Evolutionary conservation across 768 basidiomycete genomes (phyloP).

Genomic region (Boletus rubescentipes): DNA sequence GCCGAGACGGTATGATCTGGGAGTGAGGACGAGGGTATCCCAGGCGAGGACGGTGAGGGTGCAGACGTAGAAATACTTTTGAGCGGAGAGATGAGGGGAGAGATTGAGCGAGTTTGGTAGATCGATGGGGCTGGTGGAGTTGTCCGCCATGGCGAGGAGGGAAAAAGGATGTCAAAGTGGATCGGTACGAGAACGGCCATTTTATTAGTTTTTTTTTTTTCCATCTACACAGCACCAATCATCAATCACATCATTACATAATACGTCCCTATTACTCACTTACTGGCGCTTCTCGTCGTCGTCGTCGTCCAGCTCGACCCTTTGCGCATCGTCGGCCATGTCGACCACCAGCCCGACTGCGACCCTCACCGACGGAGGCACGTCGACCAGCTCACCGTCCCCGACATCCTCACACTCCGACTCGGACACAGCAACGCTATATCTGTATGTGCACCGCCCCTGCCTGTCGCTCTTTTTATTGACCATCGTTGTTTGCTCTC

Average conservation of each 20-base stretch:
- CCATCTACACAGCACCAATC: conserved; percentile 16
- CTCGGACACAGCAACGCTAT: conserved; percentile 25
- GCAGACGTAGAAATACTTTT: conserved; percentile 90
- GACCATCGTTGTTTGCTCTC: background rate
- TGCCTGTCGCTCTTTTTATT: background rate
- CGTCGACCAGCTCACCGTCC: background rate
- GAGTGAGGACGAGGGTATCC: conserved; percentile 85
- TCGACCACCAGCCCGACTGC: conserved; percentile 3
- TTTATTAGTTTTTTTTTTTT: conserved; percentile 12
- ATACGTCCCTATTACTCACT: background rate
- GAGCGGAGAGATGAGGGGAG: conserved; percentile 74
- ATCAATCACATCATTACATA: conserved; percentile 26
- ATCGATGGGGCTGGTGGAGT: background rate
- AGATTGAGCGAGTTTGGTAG: conserved; percentile 72
- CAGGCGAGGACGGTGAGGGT: conserved; percentile 87
- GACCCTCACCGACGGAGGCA: background rate
- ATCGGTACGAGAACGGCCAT: background rate
- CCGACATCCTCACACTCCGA: conserved; percentile 3
- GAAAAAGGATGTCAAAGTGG: too few species aligned
- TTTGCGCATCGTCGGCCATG: conserved; percentile 10
- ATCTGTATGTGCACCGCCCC: conserved; percentile 30
- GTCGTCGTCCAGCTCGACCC: background rate
- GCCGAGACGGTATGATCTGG: conserved; percentile 71
- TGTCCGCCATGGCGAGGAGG: conserved; percentile 18
- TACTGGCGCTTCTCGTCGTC: background rate